These are phyloP conservation scores for Henckelia pumila DNA, from an alignment of 257 asterid genomes.

Conservation along the genomic window DNA sequence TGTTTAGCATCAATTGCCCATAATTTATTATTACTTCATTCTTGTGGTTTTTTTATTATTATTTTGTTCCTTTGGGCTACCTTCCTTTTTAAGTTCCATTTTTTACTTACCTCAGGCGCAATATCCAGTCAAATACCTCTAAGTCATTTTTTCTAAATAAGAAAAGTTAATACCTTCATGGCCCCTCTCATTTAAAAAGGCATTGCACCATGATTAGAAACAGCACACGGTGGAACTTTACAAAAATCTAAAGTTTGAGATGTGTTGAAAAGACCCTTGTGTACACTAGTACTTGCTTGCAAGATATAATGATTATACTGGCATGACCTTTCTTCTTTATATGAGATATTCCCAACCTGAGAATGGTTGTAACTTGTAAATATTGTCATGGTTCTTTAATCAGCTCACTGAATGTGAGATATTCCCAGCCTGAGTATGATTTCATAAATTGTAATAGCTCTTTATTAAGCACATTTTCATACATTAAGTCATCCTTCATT, in stretches of 20 bases:
- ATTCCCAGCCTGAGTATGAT: background rate
- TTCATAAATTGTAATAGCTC: background rate
- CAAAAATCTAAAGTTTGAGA: background rate
- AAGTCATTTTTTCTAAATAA: too few relatives aligned
- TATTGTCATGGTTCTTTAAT: background rate
- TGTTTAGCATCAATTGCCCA: too few relatives aligned
- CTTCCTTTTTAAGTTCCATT: too few relatives aligned
- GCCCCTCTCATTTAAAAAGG: conserved; percentile 6
- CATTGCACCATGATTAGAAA: background rate
- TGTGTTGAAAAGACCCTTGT: background rate
- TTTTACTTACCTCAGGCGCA: background rate
- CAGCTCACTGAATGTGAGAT: background rate
- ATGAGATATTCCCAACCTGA: background rate
- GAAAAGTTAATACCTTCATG: background rate
- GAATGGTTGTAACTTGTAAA: background rate
- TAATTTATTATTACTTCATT: too few relatives aligned
- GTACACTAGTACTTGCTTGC: background rate
- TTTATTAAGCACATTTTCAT: conserved; percentile 22
- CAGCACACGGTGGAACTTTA: background rate
- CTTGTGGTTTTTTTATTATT: too few relatives aligned
- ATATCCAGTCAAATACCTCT: background rate
- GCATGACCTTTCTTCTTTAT: conserved; percentile 4
- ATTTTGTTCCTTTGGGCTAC: too few relatives aligned
- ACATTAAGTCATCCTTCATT: conserved; percentile 15
- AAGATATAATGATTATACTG: conserved; percentile 3